Evolutionary conservation across 2,329 filamentous ascomycete species (phyloP).

Genomic region (Colletotrichum sp.): DNA sequence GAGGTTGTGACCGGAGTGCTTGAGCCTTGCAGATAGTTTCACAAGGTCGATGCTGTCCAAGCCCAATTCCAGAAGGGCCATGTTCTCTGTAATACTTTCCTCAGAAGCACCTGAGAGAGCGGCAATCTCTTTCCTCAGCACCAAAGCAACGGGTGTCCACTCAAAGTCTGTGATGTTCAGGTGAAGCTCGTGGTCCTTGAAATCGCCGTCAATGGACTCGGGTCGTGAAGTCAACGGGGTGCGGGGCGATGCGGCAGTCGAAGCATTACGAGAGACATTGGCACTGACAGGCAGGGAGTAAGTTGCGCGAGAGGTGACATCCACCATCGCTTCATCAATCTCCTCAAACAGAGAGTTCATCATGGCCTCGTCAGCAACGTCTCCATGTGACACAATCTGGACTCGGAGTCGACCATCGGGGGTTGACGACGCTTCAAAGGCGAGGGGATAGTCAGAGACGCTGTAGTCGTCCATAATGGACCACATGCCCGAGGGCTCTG

Average conservation of each 20-base stretch:
- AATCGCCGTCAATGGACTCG: conserved; percentile 4
- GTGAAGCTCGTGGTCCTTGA: background rate
- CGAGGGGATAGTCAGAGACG: conserved; percentile 74
- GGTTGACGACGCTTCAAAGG: conserved; percentile 72
- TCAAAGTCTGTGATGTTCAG: conserved; percentile 42
- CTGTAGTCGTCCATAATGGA: conserved; percentile 49
- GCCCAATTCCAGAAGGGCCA: conserved; percentile 80
- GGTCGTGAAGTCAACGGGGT: conserved; percentile 11
- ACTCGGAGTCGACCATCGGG: conserved; percentile 53
- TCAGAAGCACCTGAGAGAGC: conserved; percentile 59
- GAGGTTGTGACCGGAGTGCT: conserved; percentile 62
- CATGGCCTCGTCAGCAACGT: conserved; percentile 33
- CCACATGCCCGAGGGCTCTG: conserved; percentile 53
- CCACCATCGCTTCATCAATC: conserved; percentile 33
- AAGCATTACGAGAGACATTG: conserved; percentile 9
- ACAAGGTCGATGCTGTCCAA: conserved; percentile 93
- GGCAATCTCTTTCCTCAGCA: conserved; percentile 68
- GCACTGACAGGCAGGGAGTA: conserved; percentile 5
- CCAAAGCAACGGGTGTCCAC: conserved; percentile 62
- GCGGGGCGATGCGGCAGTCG: conserved; percentile 7
- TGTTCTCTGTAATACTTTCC: conserved; percentile 58
- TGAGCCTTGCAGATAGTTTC: conserved; percentile 78
- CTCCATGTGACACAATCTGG: conserved; percentile 63
- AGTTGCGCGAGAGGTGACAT: conserved; percentile 9
- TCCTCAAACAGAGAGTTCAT: conserved; percentile 43